Conservation (phyloP, 2,329 filamentous ascomycete genomes). For the Zasmidium cellare region DNA sequence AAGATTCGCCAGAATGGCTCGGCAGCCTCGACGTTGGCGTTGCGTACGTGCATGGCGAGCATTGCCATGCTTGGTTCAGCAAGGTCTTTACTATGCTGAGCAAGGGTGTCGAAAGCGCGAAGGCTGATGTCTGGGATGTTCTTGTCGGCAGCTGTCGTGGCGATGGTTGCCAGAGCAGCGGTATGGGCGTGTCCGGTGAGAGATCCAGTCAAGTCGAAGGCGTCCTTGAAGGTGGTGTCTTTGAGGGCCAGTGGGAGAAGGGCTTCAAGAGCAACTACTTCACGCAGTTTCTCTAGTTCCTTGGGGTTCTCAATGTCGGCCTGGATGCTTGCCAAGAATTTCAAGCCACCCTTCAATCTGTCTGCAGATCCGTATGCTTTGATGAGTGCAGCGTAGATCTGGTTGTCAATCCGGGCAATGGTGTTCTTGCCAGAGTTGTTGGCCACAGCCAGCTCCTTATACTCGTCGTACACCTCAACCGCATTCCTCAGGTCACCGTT, state of each 20-base stretch:
- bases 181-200: conserved; percentile 61
- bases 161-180: conserved; percentile 70
- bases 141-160: conserved; percentile 75
- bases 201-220: conserved; percentile 67
- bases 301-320: conserved; percentile 51
- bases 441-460: conserved; percentile 82
- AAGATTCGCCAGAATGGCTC: conserved; percentile 79
- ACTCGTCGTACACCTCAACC: conserved; percentile 94
- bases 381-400: conserved; percentile 89
- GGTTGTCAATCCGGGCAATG: conserved; percentile 71
- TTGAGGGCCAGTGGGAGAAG: conserved; percentile 78
- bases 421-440: conserved; percentile 72
- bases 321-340: conserved; percentile 81
- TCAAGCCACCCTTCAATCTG: conserved; percentile 76
- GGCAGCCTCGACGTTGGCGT: conserved; percentile 75
- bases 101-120: conserved; percentile 52
- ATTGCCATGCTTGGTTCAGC: conserved; percentile 71
- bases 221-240: conserved; percentile 68
- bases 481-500: conserved; percentile 81
- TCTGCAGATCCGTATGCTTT: conserved; percentile 83
- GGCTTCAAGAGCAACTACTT: conserved; percentile 69
- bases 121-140: conserved; percentile 69
- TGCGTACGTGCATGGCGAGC: conserved; percentile 81
- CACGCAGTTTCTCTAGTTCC: conserved; percentile 56
- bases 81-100: conserved; percentile 49